Evolutionary conservation across 257 asterid genomes (phyloP).

Genomic region (Echium plantagineum): DNA sequence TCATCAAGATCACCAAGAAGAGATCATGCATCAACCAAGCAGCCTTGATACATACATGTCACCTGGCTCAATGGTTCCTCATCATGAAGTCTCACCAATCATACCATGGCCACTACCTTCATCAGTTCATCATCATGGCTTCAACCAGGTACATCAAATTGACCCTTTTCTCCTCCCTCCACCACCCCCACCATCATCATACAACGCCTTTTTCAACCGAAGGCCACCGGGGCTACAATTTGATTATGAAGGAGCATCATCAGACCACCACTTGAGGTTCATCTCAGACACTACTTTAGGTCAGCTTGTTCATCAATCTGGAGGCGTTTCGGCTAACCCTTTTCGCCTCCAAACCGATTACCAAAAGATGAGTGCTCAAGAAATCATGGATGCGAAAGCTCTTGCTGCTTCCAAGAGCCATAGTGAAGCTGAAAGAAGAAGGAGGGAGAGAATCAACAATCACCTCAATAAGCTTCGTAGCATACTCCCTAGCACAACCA

Average conservation of each 20-base stretch:
- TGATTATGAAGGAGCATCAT: slow-evolving; percentile 10
- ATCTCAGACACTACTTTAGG: slow-evolving; percentile 9
- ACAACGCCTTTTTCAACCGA: slow-evolving; percentile 4
- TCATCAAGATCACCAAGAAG: neutral
- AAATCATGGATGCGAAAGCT: slow-evolving; percentile 20
- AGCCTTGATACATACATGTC: slow-evolving; percentile 1
- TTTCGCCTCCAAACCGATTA: slow-evolving; percentile 14
- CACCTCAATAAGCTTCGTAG: slow-evolving; percentile 19
- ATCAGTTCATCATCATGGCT: slow-evolving; percentile 6
- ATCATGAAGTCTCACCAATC: slow-evolving; percentile 8
- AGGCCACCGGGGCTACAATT: slow-evolving; percentile 11
- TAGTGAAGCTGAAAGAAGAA: slow-evolving; percentile 22
- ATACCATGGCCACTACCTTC: slow-evolving; percentile 8
- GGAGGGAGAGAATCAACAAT: slow-evolving; percentile 18
- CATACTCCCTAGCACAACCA: slow-evolving; percentile 13
- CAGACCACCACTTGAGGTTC: slow-evolving; percentile 7
- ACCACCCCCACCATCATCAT: neutral
- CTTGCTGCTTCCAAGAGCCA: slow-evolving; percentile 21
- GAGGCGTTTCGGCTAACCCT: slow-evolving; percentile 3
- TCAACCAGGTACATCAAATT: slow-evolving; percentile 6
- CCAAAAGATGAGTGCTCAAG: slow-evolving; percentile 18
- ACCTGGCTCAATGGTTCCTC: slow-evolving; percentile 3
- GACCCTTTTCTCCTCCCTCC: slow-evolving; percentile 11
- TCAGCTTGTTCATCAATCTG: slow-evolving; percentile 9
- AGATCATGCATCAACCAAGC: slow-evolving; percentile 5